phyloP scores from a whole-genome alignment of 129 eudicot species.

The Flaveria ramosissima region DNA sequence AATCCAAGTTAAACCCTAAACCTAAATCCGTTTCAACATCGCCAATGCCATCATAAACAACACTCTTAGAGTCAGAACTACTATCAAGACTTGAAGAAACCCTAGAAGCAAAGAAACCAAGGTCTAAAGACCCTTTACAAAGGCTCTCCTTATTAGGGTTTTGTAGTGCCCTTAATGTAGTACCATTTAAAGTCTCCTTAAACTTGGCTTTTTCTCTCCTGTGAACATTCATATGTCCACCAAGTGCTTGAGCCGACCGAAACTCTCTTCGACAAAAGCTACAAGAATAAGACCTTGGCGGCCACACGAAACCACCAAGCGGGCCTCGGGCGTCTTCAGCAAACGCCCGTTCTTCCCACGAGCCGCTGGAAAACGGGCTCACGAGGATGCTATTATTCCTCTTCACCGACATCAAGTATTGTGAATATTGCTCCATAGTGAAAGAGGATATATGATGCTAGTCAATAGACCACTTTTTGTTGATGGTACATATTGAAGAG shows the following conservation, averaged over 20 bases:
- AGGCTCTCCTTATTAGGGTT: constrained; percentile 13
- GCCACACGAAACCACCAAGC: constrained; percentile 60
- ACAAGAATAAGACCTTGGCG: constrained; percentile 73
- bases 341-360: constrained; percentile 57
- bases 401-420: constrained; percentile 55
- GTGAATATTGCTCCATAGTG: constrained; percentile 55
- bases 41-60: constrained; percentile 33
- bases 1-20: constrained; percentile 36
- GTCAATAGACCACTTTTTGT: not conserved
- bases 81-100: constrained; percentile 35
- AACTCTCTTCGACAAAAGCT: constrained; percentile 69
- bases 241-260: constrained; percentile 82
- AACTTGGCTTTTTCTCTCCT: constrained; percentile 79
- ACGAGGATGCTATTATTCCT: constrained; percentile 31
- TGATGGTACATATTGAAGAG: constrained; percentile 4
- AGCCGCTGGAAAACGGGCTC: constrained; percentile 31
- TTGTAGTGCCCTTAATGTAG: constrained; percentile 17
- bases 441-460: not conserved
- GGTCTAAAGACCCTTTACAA: constrained; percentile 25
- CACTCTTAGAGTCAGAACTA: constrained; percentile 30
- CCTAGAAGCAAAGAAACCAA: constrained; percentile 29
- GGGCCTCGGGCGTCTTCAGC: constrained; percentile 55
- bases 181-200: constrained; percentile 37
- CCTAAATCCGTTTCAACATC: constrained; percentile 45
- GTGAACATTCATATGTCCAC: constrained; percentile 84